Conservation (phyloP, 2,329 filamentous ascomycete species). For the Gyromitra esculenta region DNA sequence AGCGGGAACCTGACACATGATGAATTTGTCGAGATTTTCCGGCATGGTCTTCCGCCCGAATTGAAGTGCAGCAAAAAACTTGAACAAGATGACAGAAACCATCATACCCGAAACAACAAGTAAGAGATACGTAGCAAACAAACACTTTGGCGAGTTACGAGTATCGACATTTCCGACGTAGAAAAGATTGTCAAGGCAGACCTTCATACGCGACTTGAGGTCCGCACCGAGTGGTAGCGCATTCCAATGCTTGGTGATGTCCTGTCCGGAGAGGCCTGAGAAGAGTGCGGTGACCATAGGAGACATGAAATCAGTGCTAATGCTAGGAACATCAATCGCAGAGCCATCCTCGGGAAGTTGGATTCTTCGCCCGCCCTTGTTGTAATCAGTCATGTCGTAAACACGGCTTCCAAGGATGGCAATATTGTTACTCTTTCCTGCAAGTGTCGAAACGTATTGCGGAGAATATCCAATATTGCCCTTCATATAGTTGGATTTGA, state of each 20-base stretch:
- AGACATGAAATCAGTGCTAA: slow-evolving; percentile 81
- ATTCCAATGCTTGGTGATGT: slow-evolving; percentile 86
- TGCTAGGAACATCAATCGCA: slow-evolving; percentile 63
- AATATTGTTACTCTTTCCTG: slow-evolving; percentile 70
- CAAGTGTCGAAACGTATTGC: slow-evolving; percentile 77
- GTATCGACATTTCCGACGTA: slow-evolving; percentile 93
- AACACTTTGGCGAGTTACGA: slow-evolving; percentile 82
- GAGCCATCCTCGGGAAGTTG: slow-evolving; percentile 62
- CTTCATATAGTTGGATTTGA: slow-evolving; percentile 83
- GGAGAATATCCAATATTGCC: slow-evolving; percentile 86
- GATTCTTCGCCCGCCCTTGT: slow-evolving; percentile 76
- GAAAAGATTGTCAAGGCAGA: slow-evolving; percentile 92
- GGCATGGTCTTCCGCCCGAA: slow-evolving; percentile 91
- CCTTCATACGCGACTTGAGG: slow-evolving; percentile 74
- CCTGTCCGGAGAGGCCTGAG: slow-evolving; percentile 75
- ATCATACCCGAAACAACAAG: slow-evolving; percentile 84
- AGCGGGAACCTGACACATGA: slow-evolving; percentile 96
- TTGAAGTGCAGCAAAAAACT: slow-evolving; percentile 95
- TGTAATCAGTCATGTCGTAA: slow-evolving; percentile 89
- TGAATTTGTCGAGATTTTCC: slow-evolving; percentile 96
- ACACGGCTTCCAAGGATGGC: slow-evolving; percentile 81
- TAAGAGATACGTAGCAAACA: slow-evolving; percentile 89
- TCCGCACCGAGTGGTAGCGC: slow-evolving; percentile 69
- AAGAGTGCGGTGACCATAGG: slow-evolving; percentile 78
- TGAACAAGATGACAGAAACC: slow-evolving; percentile 85